These are phyloP conservation scores for Erysiphe neolycopersici DNA, from an alignment of 2,329 filamentous ascomycete species.

Conservation along the genomic window DNA sequence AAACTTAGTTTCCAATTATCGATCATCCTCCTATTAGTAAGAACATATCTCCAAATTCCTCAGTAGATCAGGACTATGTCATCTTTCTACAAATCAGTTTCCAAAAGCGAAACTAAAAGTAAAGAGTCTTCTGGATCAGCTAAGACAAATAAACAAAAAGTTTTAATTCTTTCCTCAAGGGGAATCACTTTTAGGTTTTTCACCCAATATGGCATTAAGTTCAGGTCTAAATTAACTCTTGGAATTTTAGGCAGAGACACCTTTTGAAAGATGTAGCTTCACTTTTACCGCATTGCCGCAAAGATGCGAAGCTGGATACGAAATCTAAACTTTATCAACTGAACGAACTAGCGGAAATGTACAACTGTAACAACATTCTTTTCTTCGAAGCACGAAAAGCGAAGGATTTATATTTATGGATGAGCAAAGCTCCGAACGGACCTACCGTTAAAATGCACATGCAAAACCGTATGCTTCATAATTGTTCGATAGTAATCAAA, in stretches of 20 bases:
- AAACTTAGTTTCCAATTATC: too few species aligned
- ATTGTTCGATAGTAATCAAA: background rate
- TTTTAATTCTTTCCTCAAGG: slow-evolving; percentile 74
- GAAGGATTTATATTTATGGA: slow-evolving; percentile 83
- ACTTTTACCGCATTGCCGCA: slow-evolving; percentile 73
- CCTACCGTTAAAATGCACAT: slow-evolving; percentile 41
- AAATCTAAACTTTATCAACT: slow-evolving; percentile 69
- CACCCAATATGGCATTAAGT: background rate
- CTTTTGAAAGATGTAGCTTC: slow-evolving; percentile 69
- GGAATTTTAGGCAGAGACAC: slow-evolving; percentile 49
- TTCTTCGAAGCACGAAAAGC: slow-evolving; percentile 92
- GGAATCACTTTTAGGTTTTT: slow-evolving; percentile 62
- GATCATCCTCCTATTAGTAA: too few species aligned
- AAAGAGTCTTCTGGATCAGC: slow-evolving; percentile 19
- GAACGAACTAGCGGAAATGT: slow-evolving; percentile 47
- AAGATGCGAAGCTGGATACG: slow-evolving; percentile 90
- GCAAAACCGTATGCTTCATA: slow-evolving; percentile 33
- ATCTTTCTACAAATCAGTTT: slow-evolving; percentile 48
- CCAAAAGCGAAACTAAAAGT: slow-evolving; percentile 26
- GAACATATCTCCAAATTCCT: too few species aligned
- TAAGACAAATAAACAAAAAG: slow-evolving; percentile 43
- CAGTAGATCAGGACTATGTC: slow-evolving; percentile 23
- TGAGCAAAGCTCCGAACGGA: slow-evolving; percentile 55
- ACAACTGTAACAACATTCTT: slow-evolving; percentile 83
- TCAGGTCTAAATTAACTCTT: slow-evolving; percentile 1